Conservation (phyloP, 2,329 filamentous ascomycete genomes). For the Cladosporium sp. region DNA sequence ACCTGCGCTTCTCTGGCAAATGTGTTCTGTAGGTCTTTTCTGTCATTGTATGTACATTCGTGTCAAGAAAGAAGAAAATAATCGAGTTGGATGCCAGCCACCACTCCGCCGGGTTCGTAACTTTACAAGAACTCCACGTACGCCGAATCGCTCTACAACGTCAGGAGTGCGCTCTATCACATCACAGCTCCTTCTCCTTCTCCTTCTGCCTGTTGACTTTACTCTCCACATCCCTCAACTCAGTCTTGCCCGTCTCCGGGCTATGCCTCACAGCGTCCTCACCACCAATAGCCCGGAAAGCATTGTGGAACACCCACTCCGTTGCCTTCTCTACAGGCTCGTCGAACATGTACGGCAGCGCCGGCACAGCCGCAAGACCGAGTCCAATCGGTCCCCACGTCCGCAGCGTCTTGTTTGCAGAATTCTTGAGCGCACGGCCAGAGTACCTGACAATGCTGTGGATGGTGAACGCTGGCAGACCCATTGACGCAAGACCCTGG, state of each 20-base stretch:
- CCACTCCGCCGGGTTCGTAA: no score
- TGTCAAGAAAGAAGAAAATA: no score
- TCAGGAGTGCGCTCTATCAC: no score
- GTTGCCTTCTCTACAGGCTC: constrained; percentile 88
- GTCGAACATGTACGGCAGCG: constrained; percentile 81
- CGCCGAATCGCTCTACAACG: no score
- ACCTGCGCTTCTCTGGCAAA: no score
- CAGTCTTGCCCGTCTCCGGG: constrained; percentile 34
- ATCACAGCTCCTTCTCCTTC: constrained; percentile 36
- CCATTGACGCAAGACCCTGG: constrained; percentile 89
- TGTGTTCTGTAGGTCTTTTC: no score
- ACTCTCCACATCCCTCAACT: background rate
- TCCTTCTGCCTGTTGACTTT: constrained; percentile 14
- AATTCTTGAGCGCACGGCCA: constrained; percentile 76
- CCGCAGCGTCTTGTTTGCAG: constrained; percentile 69
- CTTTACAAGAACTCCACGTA: no score
- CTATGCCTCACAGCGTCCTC: constrained; percentile 49
- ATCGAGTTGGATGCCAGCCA: no score
- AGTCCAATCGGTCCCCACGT: constrained; percentile 88
- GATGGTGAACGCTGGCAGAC: constrained; percentile 86
- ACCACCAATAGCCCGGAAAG: constrained; percentile 69
- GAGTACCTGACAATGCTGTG: constrained; percentile 90
- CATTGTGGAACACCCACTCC: constrained; percentile 84
- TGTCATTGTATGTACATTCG: no score
- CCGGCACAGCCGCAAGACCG: constrained; percentile 65